phyloP scores from a whole-genome alignment of 2,329 filamentous ascomycete genomes.

The Epichloe gansuensis region DNA sequence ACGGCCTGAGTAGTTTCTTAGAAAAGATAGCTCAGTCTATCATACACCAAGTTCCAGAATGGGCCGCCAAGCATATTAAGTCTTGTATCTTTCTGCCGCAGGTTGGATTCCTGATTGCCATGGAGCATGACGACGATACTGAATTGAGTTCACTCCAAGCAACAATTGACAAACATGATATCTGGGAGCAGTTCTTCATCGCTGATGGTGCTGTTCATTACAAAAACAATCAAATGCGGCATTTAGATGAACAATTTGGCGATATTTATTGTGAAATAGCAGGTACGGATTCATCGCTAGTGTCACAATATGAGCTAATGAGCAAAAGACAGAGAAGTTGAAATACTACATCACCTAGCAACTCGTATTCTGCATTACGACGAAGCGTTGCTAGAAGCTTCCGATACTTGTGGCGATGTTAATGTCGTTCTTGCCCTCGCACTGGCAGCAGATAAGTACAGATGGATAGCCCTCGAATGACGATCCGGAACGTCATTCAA shows the following conservation, averaged over 20 bases:
- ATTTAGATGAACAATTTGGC: constrained; percentile 70
- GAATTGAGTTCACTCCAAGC: constrained; percentile 53
- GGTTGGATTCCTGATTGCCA: constrained; percentile 75
- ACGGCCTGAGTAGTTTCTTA: constrained; percentile 64
- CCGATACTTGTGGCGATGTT: constrained; percentile 73
- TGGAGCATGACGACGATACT: constrained; percentile 40
- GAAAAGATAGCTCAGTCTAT: constrained; percentile 55
- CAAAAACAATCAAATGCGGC: constrained; percentile 71
- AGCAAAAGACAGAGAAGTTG: constrained; percentile 65
- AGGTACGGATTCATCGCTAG: constrained; percentile 35
- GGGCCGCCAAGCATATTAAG: constrained; percentile 38
- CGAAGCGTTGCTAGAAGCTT: constrained; percentile 52
- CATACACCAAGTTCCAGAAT: constrained; percentile 47
- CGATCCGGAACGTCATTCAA: constrained; percentile 53
- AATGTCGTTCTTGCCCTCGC: constrained; percentile 77
- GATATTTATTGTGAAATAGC: constrained; percentile 79
- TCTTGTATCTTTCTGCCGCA: constrained; percentile 89
- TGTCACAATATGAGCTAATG: constrained; percentile 11
- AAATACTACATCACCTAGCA: constrained; percentile 70
- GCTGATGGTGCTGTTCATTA: constrained; percentile 66
- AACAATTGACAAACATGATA: constrained; percentile 37
- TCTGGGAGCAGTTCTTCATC: constrained; percentile 69
- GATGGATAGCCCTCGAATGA: constrained; percentile 56
- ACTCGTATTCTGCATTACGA: constrained; percentile 59
- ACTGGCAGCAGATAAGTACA: constrained; percentile 62